Percentiles rank a stretch among this genome's conserved stretches.
Conservation (phyloP, 345 rosid genomes). For the Capsella bursapastoris region DNA sequence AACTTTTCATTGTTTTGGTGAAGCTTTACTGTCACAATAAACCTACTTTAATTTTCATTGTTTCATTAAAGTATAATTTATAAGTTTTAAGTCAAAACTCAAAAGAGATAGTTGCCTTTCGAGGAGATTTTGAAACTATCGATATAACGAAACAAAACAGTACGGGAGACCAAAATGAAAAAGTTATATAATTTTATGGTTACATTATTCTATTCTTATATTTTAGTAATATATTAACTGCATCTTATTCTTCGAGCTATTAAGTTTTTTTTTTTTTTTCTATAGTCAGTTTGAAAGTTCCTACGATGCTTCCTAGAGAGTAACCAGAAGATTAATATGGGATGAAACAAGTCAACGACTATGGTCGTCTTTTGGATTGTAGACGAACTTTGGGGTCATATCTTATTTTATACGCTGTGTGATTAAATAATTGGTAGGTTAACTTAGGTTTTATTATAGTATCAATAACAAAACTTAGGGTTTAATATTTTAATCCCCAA, state of each 20-base stretch:
- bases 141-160: neutral
- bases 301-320: constrained; percentile 31
- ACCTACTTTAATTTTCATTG: neutral
- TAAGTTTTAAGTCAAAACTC: neutral
- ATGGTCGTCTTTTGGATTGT: constrained; percentile 35
- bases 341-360: constrained; percentile 42
- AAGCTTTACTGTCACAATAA: too few species aligned
- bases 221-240: constrained; percentile 2
- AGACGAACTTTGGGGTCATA: constrained; percentile 31
- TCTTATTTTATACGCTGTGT: constrained; percentile 36
- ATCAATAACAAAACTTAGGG: constrained; percentile 15
- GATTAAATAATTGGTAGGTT: constrained; percentile 27
- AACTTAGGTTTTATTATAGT: neutral
- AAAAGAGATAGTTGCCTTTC: neutral
- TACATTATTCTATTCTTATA: neutral
- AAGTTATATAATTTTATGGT: constrained; percentile 8
- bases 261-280: neutral
- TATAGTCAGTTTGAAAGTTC: constrained; percentile 33
- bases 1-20: too few species aligned
- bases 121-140: constrained; percentile 1
- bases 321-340: constrained; percentile 36
- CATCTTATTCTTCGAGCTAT: neutral
- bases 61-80: neutral
- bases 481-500: constrained; percentile 30
- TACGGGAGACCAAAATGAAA: neutral